Conservation (phyloP, 768 basidiomycete species). For the Suillus lakei region DNA sequence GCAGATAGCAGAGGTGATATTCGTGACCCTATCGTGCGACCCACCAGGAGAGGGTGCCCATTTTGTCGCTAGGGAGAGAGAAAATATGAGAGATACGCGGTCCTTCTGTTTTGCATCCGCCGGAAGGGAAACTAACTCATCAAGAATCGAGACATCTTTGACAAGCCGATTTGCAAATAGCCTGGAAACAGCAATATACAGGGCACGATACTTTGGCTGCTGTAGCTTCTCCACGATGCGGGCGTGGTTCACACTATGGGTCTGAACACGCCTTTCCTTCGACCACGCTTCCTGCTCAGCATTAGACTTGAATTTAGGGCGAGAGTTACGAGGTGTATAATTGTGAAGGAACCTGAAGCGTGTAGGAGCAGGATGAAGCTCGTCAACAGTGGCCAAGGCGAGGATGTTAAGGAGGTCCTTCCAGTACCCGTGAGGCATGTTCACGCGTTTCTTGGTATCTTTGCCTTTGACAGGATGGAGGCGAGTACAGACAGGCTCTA, state of each 20-base stretch:
- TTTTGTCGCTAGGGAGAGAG: conserved; percentile 63
- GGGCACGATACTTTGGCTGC: conserved; percentile 58
- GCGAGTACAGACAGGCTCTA: conserved; percentile 52
- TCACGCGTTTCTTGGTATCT: conserved; percentile 16
- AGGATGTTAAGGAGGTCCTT: conserved; percentile 77
- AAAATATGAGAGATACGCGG: conserved; percentile 11
- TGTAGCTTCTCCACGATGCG: conserved; percentile 46
- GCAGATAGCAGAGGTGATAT: conserved; percentile 67
- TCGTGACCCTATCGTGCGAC: conserved; percentile 66
- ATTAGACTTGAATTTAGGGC: conserved; percentile 32
- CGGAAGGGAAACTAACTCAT: conserved; percentile 40
- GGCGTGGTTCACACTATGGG: conserved; percentile 34
- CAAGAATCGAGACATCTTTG: conserved; percentile 50
- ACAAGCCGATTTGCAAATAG: conserved; percentile 59
- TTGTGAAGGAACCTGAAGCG: conserved; percentile 32
- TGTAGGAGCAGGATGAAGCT: conserved; percentile 38
- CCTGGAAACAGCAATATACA: conserved; percentile 66
- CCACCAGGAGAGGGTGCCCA: conserved; percentile 69
- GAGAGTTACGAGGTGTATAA: conserved; percentile 17
- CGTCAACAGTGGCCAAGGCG: conserved; percentile 56
- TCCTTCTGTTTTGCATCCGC: conserved; percentile 28
- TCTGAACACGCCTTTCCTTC: conserved; percentile 21
- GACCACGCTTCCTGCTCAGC: conserved; percentile 30
- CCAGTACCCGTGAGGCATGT: conserved; percentile 66
- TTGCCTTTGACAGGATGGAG: conserved; percentile 29